These are phyloP conservation scores for Mediolabrus comicus DNA, from an alignment of 108 stramenopile species.

Conservation along the genomic window DNA sequence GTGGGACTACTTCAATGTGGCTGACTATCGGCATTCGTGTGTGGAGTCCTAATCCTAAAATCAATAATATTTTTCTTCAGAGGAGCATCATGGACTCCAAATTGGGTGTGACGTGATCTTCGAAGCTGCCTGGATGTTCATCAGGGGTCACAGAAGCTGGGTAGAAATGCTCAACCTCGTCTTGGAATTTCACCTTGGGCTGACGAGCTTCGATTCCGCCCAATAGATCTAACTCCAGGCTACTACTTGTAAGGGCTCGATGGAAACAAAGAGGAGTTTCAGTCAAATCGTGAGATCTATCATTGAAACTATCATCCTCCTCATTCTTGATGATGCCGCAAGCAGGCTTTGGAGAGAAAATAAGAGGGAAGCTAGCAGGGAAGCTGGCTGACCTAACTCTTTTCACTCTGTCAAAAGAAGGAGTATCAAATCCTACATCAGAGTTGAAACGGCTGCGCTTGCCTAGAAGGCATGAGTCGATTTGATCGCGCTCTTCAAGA, in stretches of 20 bases:
- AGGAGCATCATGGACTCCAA: constrained; percentile 1
- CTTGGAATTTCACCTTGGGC: constrained; percentile 22
- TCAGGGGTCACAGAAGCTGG: constrained; percentile 33
- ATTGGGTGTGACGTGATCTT: constrained; percentile 3
- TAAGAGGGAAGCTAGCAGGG: constrained; percentile 2
- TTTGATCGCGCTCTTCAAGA: constrained; percentile 14
- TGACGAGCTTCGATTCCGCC: constrained; percentile 7
- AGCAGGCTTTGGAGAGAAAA: constrained; percentile 16
- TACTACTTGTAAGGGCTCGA: not conserved
- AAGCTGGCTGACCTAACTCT: constrained; percentile 16
- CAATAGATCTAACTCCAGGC: constrained; percentile 18
- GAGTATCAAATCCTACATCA: not conserved
- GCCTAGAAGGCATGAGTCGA: constrained; percentile 23
- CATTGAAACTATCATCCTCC: not conserved
- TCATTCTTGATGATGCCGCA: constrained; percentile 17
- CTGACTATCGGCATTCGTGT: not conserved
- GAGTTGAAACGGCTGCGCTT: constrained; percentile 11
- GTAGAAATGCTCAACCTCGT: constrained; percentile 18
- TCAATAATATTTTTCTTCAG: not conserved
- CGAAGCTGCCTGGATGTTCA: constrained; percentile 12
- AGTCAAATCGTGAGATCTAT: not conserved
- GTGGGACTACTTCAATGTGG: not conserved
- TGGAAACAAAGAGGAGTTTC: constrained; percentile 17
- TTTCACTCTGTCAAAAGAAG: constrained; percentile 3
- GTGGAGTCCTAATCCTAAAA: not conserved